phyloP scores from a whole-genome alignment of 2,329 filamentous ascomycete species.

The Fusarium anguioides region DNA sequence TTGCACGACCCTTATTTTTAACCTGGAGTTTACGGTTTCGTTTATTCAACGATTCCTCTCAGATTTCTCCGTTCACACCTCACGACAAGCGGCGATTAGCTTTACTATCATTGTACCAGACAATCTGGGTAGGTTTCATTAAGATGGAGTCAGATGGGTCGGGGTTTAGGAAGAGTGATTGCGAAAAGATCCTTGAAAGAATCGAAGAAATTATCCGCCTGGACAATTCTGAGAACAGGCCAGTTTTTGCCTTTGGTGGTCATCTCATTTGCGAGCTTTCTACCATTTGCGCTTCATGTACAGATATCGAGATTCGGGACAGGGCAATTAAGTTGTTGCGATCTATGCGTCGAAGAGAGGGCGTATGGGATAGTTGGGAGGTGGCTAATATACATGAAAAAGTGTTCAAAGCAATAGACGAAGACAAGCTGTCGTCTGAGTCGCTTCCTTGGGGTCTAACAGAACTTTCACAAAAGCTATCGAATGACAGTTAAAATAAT shows the following conservation, averaged over 20 bases:
- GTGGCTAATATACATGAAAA: conserved; percentile 30
- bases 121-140: conserved; percentile 3
- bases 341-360: conserved; percentile 28
- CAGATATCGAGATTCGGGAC: conserved; percentile 6
- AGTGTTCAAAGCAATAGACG: conserved; percentile 10
- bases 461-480: background rate
- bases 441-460: background rate
- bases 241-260: conserved; percentile 34
- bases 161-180: background rate
- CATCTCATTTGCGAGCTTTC: conserved; percentile 25
- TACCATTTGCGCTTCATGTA: conserved; percentile 22
- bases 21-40: conserved; percentile 5
- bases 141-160: background rate
- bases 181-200: conserved; percentile 9
- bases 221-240: background rate
- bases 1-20: background rate
- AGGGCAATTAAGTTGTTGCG: conserved; percentile 23
- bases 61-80: background rate
- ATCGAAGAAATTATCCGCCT: conserved; percentile 12
- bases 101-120: conserved; percentile 2
- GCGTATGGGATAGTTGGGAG: conserved; percentile 42
- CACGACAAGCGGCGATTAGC: conserved; percentile 2
- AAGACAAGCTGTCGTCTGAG: background rate
- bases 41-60: background rate
- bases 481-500: too few relatives aligned